Evolutionary conservation across 2,329 filamentous ascomycete species (phyloP), one percentile per base, ranked within the genome.

Genomic region (Colletotrichum falcatum): DNA sequence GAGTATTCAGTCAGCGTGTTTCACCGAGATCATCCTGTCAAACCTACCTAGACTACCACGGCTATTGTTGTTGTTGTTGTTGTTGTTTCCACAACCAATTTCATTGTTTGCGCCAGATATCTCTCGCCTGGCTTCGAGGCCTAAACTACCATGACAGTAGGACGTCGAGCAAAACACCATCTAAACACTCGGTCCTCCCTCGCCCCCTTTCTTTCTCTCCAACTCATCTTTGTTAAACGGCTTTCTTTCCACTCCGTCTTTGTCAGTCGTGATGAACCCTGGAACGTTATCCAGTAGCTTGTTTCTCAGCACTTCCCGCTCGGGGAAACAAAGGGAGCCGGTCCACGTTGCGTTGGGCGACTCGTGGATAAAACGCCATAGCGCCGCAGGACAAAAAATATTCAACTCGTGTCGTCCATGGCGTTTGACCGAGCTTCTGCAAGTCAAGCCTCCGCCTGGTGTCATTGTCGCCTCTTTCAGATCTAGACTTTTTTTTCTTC

Each of bases 1-100:
- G 30, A 56, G 18, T 66, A 48, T 69, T 65, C 53, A 26, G 66
- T 59, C 61, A 54, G 30, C 54, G 37, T n/a, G n/a, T 65, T 56
- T 55, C 20, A 46, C 56, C 37, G 49, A 62, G 54, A 61, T 66
- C 63, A 53, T 61, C 26, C 28, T 26, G 18, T 28, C n/a, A n/a
- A n/a, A n/a, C n/a, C n/a, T n/a, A n/a, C 42, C 26, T 62, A 44
- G 62, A 59, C 62, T 61, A 70, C 63, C 49, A 30, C 16, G 5
- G 20, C 51, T 51, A 56, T 66, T 70, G 26, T 70, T 39, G 14
- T 39, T 42, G 39, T 42, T 42, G 39, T 42, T 51, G 18, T 61
- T 51, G 23, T 51, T 51, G 48, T 8, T 39, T 48, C 14, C 20
- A 18, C 20, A 18, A 18, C 28, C 18, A 14, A 28, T 58, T 39